phyloP scores from a whole-genome alignment of 2,329 filamentous ascomycete genomes.

The Exophiala lecanii-corni region DNA sequence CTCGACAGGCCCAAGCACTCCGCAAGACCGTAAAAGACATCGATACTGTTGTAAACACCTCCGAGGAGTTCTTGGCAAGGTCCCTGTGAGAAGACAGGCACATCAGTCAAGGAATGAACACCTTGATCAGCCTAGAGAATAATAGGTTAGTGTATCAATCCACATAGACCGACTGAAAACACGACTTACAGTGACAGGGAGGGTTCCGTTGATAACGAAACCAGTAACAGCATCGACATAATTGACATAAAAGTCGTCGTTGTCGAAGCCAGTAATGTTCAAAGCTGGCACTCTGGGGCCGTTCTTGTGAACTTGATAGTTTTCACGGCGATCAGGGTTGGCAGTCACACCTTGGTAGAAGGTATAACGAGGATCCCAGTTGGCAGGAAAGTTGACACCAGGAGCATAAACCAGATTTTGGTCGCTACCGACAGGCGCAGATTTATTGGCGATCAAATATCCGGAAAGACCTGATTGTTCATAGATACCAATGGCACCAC shows the following conservation, averaged over 20 bases:
- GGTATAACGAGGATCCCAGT: constrained; percentile 81
- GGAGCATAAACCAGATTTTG: constrained; percentile 62
- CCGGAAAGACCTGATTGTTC: constrained; percentile 68
- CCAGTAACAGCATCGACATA: constrained; percentile 62
- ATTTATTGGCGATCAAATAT: constrained; percentile 56
- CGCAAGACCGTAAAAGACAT: constrained; percentile 33
- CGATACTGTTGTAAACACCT: constrained; percentile 37
- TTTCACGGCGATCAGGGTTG: constrained; percentile 70
- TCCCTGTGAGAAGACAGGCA: constrained; percentile 72
- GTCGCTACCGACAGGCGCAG: constrained; percentile 46
- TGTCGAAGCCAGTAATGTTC: constrained; percentile 47
- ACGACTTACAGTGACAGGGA: constrained; percentile 47
- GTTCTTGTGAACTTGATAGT: constrained; percentile 65
- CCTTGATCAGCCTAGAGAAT: constrained; percentile 52
- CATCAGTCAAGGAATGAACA: constrained; percentile 72
- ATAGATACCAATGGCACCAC: constrained; percentile 70
- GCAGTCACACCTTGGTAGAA: constrained; percentile 69
- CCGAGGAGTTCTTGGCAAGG: constrained; percentile 74
- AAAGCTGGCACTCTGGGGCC: constrained; percentile 60
- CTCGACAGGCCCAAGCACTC: constrained; percentile 35
- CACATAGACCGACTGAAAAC: not conserved
- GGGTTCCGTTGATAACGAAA: constrained; percentile 70
- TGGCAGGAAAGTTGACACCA: constrained; percentile 70
- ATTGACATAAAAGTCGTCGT: constrained; percentile 61
- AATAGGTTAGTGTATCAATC: not conserved